Evolutionary conservation across 805 yeast species (phyloP), one percentile per base, ranked within the genome.

Genomic region (Candida nemodendra): DNA sequence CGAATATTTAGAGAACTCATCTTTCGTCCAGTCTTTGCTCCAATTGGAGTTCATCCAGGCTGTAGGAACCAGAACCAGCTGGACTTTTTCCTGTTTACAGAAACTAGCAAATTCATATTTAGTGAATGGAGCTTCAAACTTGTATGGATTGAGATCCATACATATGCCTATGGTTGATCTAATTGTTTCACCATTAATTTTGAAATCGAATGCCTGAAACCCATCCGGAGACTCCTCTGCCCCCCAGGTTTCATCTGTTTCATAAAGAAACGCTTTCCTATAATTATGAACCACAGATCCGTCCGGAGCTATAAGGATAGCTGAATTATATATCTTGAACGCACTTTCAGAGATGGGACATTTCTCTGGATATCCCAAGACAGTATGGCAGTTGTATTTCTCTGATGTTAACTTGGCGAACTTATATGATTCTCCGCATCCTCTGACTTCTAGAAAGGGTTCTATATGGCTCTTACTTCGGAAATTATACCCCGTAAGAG

Each of bases 121-220:
- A 25, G 72, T 67, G 61, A 87, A 89, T 1, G 95, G 89, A 1
- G 95, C 88, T 45, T 75, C 68, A 58, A 90, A 90, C 56, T 84
- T 71, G 58, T 85, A 84, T 0, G 96, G 96, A 57, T 86, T 89
- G 44, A 90, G 60, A 62, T 90, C 98, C 97, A 90, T 90, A 57
- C 98, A 90, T 5, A 90, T 88, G 0, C 96, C 98, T 38, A 90
- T 68, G 23, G 80, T 71, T 1, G 83, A 65, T 24, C 58, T 70
- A 5, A 75, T 48, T 4, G 16, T 34, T 12, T 33, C 32, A 14
- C 53, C 54, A 15, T 56, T 53, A 15, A 75, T 57, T 4, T 51
- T 50, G 28, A 82, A 50, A 4, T 66, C 67, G 33, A 83, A 74
- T 1, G 72, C 57, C 18, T 65, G 60, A 51, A 88, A 89, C 0